Evolutionary conservation across 805 yeast species (phyloP), one percentile per base, ranked within the genome.

Genomic region (Nakazawaea wickerhamii): DNA sequence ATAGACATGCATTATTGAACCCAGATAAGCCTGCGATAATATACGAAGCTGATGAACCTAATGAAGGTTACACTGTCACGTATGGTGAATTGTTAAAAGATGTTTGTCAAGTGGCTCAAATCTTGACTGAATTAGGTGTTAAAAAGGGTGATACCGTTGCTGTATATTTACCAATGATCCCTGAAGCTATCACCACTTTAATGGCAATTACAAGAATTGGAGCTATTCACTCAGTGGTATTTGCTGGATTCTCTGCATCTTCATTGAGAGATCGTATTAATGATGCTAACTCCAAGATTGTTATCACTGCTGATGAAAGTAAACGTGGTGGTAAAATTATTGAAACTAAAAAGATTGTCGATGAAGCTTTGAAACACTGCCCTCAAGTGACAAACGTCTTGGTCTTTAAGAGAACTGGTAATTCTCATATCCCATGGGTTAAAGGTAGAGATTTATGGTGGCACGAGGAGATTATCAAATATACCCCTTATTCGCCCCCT

Each of bases 141-240:
- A 66, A 70, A 47, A 85, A 84, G 64, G 93, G 93, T 53, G 95
- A 85, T 58, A 81, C 89, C 14, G 91, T 85, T 44, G 93, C 93
- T 19, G 84, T 85, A 41, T 85, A 85, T 60, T 69, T 85, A 68
- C 95, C 95, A 54, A 85, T 84, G 93, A 81, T 80, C 49, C 84
- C 90, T 36, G 86, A 84, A 59, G 90, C 93, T 30, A 64, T 85
- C 40, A 68, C 82, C 44, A 77, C 93, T 21, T 64, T 85, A 68
- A 65, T 85, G 63, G 95, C 95, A 20, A 82, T 84, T 55, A 75
- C 77, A 32, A 73, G 95, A 63, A 68, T 85, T 49, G 95, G 95
- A 54, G 95, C 95, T 11, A 68, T 84, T 47, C 95, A 85, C 61
- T 82, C 91, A 2, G 93, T 84, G 28, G 82, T 85, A 25, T 85